A percentile compares a stretch with the other conserved stretches of the same genome.
These are phyloP conservation scores for Chrysopogon serrulatus DNA, from an alignment of 176 grass and related monocot genomes.

Conservation along the genomic window DNA sequence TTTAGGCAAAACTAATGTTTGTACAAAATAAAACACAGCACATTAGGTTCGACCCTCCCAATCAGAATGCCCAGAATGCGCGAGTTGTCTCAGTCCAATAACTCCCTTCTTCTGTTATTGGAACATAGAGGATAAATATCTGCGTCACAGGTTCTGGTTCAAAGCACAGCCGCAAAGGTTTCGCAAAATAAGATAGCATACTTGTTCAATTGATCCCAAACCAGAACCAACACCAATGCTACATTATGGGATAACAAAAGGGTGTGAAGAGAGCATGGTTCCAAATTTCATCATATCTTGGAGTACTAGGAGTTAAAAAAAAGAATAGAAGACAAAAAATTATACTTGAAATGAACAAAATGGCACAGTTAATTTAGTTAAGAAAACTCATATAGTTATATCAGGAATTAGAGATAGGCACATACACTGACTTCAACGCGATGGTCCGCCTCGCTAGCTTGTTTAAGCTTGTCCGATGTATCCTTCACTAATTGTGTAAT, in stretches of 20 bases:
- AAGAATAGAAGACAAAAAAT: background rate
- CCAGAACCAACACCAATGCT: background rate
- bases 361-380: background rate
- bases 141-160: background rate
- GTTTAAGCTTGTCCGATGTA: slow-evolving; percentile 89
- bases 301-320: background rate
- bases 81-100: background rate
- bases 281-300: background rate
- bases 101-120: background rate
- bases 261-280: background rate
- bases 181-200: background rate
- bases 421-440: slow-evolving; percentile 73
- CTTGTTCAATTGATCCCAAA: background rate
- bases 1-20: background rate
- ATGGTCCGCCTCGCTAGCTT: slow-evolving; percentile 90
- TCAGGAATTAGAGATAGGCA: background rate
- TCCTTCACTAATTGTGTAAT: slow-evolving; percentile 86
- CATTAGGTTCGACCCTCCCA: background rate
- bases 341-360: background rate
- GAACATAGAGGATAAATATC: background rate
- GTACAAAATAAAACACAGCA: background rate
- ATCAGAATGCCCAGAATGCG: background rate
- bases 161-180: background rate
- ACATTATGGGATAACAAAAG: background rate
- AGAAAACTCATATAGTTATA: background rate